These are phyloP conservation scores for Candida gorgasii DNA, from an alignment of 805 yeast genomes.

Conservation along the genomic window DNA sequence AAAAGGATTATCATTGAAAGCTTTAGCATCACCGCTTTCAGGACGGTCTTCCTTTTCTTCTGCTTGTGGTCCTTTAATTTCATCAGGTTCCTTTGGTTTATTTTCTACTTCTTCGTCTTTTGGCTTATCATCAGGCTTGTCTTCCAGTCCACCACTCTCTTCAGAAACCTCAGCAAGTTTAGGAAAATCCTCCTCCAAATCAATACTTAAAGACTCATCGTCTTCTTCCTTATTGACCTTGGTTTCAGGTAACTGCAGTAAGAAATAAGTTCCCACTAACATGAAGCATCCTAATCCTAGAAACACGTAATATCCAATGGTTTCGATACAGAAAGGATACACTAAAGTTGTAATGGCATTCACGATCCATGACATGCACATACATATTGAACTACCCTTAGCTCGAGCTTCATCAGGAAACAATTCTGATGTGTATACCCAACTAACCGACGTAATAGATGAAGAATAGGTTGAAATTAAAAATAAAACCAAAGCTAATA, in stretches of 20 bases:
- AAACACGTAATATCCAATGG: constrained; percentile 42
- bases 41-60: not conserved
- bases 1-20: not conserved
- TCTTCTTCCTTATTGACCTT: constrained; percentile 17
- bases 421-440: constrained; percentile 53
- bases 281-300: constrained; percentile 36
- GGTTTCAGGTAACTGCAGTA: constrained; percentile 48
- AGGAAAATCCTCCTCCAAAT: not conserved
- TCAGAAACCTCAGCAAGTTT: no score
- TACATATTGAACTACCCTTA: constrained; percentile 48
- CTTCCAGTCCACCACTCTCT: no score
- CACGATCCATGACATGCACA: constrained; percentile 47
- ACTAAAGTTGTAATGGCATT: constrained; percentile 38
- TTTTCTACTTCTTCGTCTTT: not conserved
- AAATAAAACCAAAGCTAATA: constrained; percentile 46
- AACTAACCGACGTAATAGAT: constrained; percentile 47
- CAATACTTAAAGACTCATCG: not conserved
- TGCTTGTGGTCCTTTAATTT: not conserved
- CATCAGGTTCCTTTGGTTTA: not conserved
- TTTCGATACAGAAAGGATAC: constrained; percentile 39
- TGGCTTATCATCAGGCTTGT: not conserved
- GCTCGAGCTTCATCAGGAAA: constrained; percentile 46
- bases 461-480: constrained; percentile 49
- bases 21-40: not conserved
- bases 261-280: constrained; percentile 28